Conservation (phyloP, 2,329 filamentous ascomycete genomes). For the Clarireedia paspali region DNA sequence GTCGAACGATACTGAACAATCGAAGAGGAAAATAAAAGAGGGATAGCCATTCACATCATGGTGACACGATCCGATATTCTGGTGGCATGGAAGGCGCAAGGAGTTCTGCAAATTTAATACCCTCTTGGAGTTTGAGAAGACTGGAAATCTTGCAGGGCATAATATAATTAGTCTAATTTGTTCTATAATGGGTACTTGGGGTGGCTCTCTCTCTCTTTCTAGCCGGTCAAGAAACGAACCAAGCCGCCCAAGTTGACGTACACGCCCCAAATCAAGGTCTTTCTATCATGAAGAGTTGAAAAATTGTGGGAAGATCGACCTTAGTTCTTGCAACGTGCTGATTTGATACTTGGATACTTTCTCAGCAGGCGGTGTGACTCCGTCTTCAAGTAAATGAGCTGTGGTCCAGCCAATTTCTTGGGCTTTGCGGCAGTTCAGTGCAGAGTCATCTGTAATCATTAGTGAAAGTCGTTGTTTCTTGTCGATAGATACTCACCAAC, state of each 20-base stretch:
- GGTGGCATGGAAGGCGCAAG: neutral
- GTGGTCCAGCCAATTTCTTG: conserved; percentile 78
- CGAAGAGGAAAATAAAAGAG: too few relatives aligned
- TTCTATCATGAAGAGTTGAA: conserved; percentile 53
- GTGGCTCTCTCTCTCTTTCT: neutral
- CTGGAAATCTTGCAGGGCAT: neutral
- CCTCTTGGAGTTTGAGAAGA: neutral
- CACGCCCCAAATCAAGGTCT: neutral
- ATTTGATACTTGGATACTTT: conserved; percentile 71
- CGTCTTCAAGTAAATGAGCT: conserved; percentile 77
- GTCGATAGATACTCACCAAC: conserved; percentile 57
- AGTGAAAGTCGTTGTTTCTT: neutral
- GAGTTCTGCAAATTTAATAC: neutral
- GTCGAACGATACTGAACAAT: neutral
- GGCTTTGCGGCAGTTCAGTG: conserved; percentile 70
- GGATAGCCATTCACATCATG: too few relatives aligned
- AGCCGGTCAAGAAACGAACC: neutral
- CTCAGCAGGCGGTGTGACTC: conserved; percentile 51
- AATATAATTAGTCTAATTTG: neutral
- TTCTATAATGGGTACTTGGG: neutral
- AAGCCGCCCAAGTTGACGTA: neutral
- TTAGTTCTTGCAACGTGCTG: conserved; percentile 65
- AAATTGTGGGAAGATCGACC: conserved; percentile 70
- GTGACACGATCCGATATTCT: too few relatives aligned
- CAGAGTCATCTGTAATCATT: conserved; percentile 65